Base-by-base conservation (phyloP, 202 grass and related monocot genomes). In the Hordeum pubiflorum region DNA sequence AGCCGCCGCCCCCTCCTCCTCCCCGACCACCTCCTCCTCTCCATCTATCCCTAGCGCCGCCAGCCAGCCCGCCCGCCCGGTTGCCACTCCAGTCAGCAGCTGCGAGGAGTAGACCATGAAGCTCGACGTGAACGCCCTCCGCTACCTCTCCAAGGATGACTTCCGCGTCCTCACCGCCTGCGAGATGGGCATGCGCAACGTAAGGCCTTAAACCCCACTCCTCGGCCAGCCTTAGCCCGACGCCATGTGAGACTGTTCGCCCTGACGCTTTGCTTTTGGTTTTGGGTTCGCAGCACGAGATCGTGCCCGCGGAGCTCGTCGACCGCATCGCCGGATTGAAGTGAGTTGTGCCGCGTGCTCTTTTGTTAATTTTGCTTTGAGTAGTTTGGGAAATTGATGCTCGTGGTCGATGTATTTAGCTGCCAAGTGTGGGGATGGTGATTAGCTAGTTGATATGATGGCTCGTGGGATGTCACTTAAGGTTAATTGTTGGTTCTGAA, bases 121-220 rank as follows among this genome's bases (percentile, higher is more conserved):
- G 90, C 88, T 98, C n/a, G 88, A 98, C 41, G 90, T 94, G 15
- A 84, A 98, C 74, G 90, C 88, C 12, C 79, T 98, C 37, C 86
- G 92, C 46, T 98, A 94, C 86, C 92, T 98, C 41, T 61, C 82
- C 11, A 98, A 91, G 88, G 95, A 98, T 1, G 95, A 94, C 65
- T 94, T 98, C 90, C 83, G 92, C 21, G 90, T 98, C 74, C 95
- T 98, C 63, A 94, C 90, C 11, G 90, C 92, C 23, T 89, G 92
- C 10, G 90, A 98, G 90, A 89, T 98, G 92, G 95, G 95, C 80
- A 98, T 98, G 95, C 89, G 92, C 44, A 98, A 94, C 68, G 95
- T 98, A 89, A 69, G 63, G 1, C 5, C 17, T 40, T 23, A 74
- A 34, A 6, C 65, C 37, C 50, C 75, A 4, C 54, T 36, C 12